These are phyloP conservation scores for Trypanosoma avium DNA, from an alignment of 208 protist genomes.

Conservation along the genomic window DNA sequence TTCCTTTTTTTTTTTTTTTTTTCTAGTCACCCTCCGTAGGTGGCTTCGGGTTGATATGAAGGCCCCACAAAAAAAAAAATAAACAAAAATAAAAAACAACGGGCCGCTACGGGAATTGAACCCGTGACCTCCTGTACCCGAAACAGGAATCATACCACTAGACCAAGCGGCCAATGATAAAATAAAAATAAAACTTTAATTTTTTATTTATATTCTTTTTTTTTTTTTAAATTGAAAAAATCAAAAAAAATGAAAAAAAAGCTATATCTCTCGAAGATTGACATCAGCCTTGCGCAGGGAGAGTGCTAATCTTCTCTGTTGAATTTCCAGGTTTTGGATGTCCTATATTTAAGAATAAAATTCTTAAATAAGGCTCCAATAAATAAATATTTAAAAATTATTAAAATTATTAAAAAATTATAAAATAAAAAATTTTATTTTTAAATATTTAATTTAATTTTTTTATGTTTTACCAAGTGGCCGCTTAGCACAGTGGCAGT, in stretches of 20 bases:
- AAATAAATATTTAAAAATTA: neutral
- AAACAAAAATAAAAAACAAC: too few relatives aligned
- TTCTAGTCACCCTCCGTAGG: too few relatives aligned
- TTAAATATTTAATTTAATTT: slow-evolving; percentile 9
- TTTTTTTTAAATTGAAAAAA: slow-evolving; percentile 13
- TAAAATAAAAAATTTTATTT: slow-evolving; percentile 5
- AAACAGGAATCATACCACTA: slow-evolving; percentile 32
- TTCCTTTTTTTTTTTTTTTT: too few relatives aligned
- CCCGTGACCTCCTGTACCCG: slow-evolving; percentile 30
- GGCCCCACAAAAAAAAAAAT: too few relatives aligned
- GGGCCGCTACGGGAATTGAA: slow-evolving; percentile 32
- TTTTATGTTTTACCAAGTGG: slow-evolving; percentile 25
- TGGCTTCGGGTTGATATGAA: too few relatives aligned
- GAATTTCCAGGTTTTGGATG: slow-evolving; percentile 77
- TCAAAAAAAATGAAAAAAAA: too few relatives aligned
- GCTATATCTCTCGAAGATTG: slow-evolving; percentile 73
- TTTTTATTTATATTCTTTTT: slow-evolving; percentile 10
- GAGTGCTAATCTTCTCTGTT: slow-evolving; percentile 81
- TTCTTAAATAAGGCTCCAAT: slow-evolving; percentile 34
- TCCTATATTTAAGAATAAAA: too few relatives aligned
- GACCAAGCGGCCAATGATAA: slow-evolving; percentile 19
- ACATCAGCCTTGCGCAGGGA: slow-evolving; percentile 77
- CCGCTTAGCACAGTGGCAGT: slow-evolving; percentile 96
- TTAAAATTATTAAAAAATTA: neutral
- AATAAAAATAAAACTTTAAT: neutral